These are phyloP conservation scores for Eragrostis tef DNA, from an alignment of 202 grass and related monocot species.

Conservation along the genomic window DNA sequence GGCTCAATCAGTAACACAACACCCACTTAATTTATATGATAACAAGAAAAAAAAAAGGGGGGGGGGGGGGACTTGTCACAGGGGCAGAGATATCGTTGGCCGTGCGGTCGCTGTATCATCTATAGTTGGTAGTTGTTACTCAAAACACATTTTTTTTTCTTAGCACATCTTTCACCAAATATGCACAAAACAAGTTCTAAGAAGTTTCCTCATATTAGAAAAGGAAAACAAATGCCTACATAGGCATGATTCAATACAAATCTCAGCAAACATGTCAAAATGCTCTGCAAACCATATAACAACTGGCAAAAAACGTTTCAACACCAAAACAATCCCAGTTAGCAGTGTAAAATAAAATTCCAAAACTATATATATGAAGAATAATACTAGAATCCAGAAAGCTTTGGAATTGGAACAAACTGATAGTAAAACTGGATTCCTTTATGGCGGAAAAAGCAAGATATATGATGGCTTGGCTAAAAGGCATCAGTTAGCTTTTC, in stretches of 20 bases:
- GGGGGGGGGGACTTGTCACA: no score
- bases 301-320: neutral
- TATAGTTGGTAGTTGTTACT: neutral
- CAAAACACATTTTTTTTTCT: neutral
- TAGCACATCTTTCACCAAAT: neutral
- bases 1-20: constrained; percentile 25
- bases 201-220: no score
- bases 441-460: neutral
- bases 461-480: neutral
- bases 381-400: constrained; percentile 15
- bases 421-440: neutral
- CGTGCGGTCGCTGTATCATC: neutral
- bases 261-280: neutral
- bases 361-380: neutral
- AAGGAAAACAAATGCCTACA: neutral
- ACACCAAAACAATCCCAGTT: neutral
- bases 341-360: constrained; percentile 3
- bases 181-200: constrained; percentile 18
- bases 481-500: constrained; percentile 6
- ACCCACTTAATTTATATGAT: constrained; percentile 19
- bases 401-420: neutral
- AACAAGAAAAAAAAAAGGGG: neutral
- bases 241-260: constrained; percentile 27
- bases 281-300: constrained; percentile 9
- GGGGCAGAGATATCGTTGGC: neutral